phyloP scores from a whole-genome alignment of 768 basidiomycete species.

The Hysterangium stoloniferum region DNA sequence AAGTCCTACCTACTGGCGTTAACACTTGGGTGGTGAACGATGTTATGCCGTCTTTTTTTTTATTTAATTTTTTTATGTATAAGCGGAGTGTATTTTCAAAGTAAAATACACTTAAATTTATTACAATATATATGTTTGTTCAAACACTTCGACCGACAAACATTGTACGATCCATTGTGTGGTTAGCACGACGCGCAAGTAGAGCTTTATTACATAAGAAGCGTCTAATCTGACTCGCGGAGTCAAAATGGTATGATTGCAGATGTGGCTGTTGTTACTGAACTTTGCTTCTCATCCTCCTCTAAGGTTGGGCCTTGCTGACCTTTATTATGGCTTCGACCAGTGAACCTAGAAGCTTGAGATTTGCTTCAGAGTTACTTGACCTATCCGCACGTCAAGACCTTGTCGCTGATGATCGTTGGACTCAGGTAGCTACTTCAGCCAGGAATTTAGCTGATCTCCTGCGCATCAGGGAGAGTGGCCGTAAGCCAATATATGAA shows the following conservation, averaged over 20 bases:
- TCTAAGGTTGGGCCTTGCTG: not conserved
- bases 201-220: no score
- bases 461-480: conserved; percentile 47
- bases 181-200: no score
- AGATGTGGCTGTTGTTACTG: not conserved
- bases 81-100: no score
- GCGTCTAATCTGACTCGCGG: not conserved
- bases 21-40: no score
- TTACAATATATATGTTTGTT: no score
- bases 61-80: no score
- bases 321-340: not conserved
- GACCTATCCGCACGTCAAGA: conserved; percentile 7
- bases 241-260: no score
- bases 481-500: conserved; percentile 31
- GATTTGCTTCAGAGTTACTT: conserved; percentile 5
- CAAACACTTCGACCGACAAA: no score
- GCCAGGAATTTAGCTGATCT: conserved; percentile 55
- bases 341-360: conserved; percentile 5
- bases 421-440: conserved; percentile 44
- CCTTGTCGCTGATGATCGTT: conserved; percentile 24
- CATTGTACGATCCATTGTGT: no score
- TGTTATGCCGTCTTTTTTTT: no score
- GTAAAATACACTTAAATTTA: no score
- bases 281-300: not conserved
- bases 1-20: conserved; percentile 32